Evolutionary conservation across 352 stramenopile species (phyloP), one percentile per base, ranked within the genome.

Genomic region (Aphanomyces invadans): DNA sequence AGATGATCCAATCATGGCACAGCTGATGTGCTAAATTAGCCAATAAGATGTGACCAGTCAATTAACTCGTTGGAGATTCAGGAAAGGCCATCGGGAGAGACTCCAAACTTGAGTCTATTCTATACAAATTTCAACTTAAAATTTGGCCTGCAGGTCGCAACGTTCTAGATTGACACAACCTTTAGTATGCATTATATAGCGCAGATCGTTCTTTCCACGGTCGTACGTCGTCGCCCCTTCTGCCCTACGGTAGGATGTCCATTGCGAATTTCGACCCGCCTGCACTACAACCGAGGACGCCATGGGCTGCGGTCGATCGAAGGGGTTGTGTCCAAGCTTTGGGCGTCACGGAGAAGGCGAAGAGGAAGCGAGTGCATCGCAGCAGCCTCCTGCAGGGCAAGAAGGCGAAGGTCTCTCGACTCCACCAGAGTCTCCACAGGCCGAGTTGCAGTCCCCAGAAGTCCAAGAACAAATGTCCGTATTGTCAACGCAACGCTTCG

Each of bases 401-500:
- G 60, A 67, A 10, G 54, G 60, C 38, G 60, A 67, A 25, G 42
- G 38, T 9, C 21, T 67, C 7, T 39, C 42, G 5, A 67, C 60
- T 39, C 60, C 60, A 23, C 60, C 60, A 17, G 19, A 57, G 15
- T 38, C 28, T 21, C 60, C 60, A 10, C 38, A 51, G n/a, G 55
- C 31, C 33, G 55, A 64, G 3, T 67, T 48, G 60, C 26, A 38
- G 19, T 67, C 60, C 12, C 60, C 60, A 25, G 36, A 25, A 2
- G 54, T 67, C 46, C 29, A 57, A 29, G n/a, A 31, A 23, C 60
- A 44, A 11, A 17, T 39, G 9, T 32, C 19, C 11, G 38, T 67
- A 12, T 10, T 67, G 3, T 56, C 60, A 2, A 57, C 42, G 2
- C 65, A 75, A 17, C 70, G 75, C 32, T 93, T 93, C 46, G 72